Percentiles rank a stretch among this genome's conserved stretches.
These are phyloP conservation scores for Leptographium wingfieldii DNA, from an alignment of 2,329 filamentous ascomycete genomes.

Conservation along the genomic window DNA sequence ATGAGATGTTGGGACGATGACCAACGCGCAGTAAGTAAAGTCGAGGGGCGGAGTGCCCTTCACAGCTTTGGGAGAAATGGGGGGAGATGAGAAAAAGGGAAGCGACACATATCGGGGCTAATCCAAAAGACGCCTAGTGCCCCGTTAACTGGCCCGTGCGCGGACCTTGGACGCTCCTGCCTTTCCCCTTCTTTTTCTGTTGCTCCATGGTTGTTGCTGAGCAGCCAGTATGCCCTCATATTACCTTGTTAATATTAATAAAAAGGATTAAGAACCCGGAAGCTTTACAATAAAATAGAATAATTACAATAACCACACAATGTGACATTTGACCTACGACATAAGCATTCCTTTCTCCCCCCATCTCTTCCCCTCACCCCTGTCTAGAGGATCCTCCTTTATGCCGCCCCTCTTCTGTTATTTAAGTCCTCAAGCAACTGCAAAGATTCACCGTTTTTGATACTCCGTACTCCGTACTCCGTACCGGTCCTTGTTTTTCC, in stretches of 20 bases:
- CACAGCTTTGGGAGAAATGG: constrained; percentile 6
- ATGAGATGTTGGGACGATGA: neutral
- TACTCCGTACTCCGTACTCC: neutral
- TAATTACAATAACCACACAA: neutral
- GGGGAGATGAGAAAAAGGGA: constrained; percentile 9
- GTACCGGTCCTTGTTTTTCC: neutral
- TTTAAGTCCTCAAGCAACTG: neutral
- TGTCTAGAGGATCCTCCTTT: neutral
- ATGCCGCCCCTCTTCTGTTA: neutral
- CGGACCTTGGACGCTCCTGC: constrained; percentile 8
- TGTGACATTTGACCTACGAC: neutral
- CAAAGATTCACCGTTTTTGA: neutral
- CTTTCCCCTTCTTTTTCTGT: constrained; percentile 1
- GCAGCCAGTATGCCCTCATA: neutral
- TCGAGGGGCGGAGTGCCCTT: constrained; percentile 5
- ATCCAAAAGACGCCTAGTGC: constrained; percentile 6
- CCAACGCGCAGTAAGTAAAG: neutral
- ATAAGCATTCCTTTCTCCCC: neutral
- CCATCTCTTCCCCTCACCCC: neutral
- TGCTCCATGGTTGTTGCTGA: neutral
- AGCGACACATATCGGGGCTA: constrained; percentile 9
- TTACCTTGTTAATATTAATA: neutral
- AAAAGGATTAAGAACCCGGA: neutral
- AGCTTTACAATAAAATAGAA: neutral
- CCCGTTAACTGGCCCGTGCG: constrained; percentile 11